These are phyloP conservation scores for Neopestalotiopsis rosae DNA, from an alignment of 2,329 filamentous ascomycete species.

Conservation along the genomic window DNA sequence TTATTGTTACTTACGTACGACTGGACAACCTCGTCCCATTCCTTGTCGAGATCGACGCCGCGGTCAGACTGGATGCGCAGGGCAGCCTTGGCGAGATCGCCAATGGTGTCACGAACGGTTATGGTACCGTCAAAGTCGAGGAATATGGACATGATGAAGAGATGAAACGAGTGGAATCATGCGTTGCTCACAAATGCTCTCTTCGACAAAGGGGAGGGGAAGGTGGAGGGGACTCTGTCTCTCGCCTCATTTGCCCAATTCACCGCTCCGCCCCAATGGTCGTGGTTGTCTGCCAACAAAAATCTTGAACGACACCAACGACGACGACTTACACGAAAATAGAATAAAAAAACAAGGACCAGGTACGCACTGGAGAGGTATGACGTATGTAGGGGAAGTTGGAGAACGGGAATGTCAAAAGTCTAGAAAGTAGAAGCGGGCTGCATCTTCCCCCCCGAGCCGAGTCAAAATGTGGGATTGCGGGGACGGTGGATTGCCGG, in stretches of 20 bases:
- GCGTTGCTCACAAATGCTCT: neutral
- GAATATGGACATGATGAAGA: constrained; percentile 47
- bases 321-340: neutral
- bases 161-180: neutral
- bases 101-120: constrained; percentile 58
- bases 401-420: neutral
- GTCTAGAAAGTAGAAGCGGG: neutral
- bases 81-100: constrained; percentile 49
- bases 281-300: neutral
- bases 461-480: neutral
- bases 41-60: constrained; percentile 39
- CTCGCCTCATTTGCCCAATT: neutral
- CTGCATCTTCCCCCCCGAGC: neutral
- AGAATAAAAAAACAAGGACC: neutral
- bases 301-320: neutral
- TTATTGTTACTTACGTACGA: constrained; percentile 39
- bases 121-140: constrained; percentile 68
- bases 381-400: constrained; percentile 1
- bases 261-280: neutral
- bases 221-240: constrained; percentile 9
- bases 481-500: constrained; percentile 16
- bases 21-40: constrained; percentile 52
- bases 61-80: constrained; percentile 37
- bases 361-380: neutral
- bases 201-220: neutral